Evolutionary conservation across 495 filamentous ascomycete species (phyloP), one percentile per base, ranked within the genome.

Genomic region (Pseudomonodictys pantanalensis): DNA sequence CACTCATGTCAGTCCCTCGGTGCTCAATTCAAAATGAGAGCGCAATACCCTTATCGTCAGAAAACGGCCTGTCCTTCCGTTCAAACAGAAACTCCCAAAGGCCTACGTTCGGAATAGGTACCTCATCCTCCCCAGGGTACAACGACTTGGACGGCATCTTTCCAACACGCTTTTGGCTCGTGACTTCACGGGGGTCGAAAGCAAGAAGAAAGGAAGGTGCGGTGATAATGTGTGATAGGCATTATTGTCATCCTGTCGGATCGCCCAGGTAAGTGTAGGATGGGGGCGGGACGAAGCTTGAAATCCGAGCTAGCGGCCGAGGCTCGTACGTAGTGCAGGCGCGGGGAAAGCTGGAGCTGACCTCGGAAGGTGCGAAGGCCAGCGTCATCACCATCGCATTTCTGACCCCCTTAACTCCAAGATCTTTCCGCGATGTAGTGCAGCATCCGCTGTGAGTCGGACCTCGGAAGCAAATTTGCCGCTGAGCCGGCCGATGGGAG

Each of bases 1-100:
- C 33, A 38, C 26, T n/a, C 26, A 25, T 11, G 47, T 48, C 20
- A 45, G 55, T 56, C 6, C 11, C 35, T 7, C 11, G 2, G 30
- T 10, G n/a, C 22, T 30, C 10, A 18, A 56, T 12, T 6, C 9
- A 30, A 2, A n/a, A 17, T 51, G 22, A 11, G 29, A 63, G 1
- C 11, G 32, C 3, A 23, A 41, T 28, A 84, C 85, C 78, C 76
- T 88, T 85, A 61, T 84, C 72, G 53, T 92, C 87, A 1, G 86
- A 78, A 66, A 77, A 95, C 5, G 75, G 70, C 57, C 77, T 79
- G 49, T 88, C 79, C 52, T 87, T 85, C 46, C 86, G 76, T 66
- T 93, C 89, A 69, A 96, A 92, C 8, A 97, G 69, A 44, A 95
- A 86, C 0, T 77, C 76, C 84, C 84, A 93, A 20, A 96, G 56